Base-by-base conservation (phyloP, 2,329 filamentous ascomycete species). In the Calycina herbarum region DNA sequence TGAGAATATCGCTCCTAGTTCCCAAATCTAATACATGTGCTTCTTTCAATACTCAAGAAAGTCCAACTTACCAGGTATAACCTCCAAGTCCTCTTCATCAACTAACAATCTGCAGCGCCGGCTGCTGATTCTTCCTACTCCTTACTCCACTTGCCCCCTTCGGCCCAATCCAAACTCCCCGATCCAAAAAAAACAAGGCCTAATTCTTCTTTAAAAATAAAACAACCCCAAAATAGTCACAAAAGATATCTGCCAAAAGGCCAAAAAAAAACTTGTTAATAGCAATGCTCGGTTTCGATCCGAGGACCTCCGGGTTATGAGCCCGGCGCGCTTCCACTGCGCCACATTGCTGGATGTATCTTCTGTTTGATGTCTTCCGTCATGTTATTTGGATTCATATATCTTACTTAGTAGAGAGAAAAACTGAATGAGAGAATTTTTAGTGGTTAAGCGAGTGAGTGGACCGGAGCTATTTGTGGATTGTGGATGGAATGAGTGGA, bases 271-370 rank as follows among this genome's bases (percentile, higher is more conserved):
- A 27, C 4, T 15, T 10, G n/a, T 2, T 10, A 7, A 29, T 75
- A 76, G 75, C 74, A 75, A 74, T 71, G 71, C 70, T 70, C 69
- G 65, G 74, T 76, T 76, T 76, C 75, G 75, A 76, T 77, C 76
- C 67, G 69, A 72, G 71, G 76, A 71, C 75, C 75, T 76, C 75
- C 74, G 75, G 75, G 75, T 76, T 76, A 76, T 77, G 75, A 77
- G 75, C 75, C 75, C 75, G 75, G 75, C 69, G 67, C 74, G 75
- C 74, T 76, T 76, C 75, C 74, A 69, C 75, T 77, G 74, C 74
- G 75, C 75, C 73, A 76, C 71, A 71, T 74, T 76, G 74, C 75
- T 76, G 70, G 8, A 27, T 10, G 11, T 20, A 11, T 8, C 8
- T 51, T 15, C n/a, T 29, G 27, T 29, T 45, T 45, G 15, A n/a